Conservation (phyloP, 495 filamentous ascomycete genomes). For the Aspergillus ostianus region DNA sequence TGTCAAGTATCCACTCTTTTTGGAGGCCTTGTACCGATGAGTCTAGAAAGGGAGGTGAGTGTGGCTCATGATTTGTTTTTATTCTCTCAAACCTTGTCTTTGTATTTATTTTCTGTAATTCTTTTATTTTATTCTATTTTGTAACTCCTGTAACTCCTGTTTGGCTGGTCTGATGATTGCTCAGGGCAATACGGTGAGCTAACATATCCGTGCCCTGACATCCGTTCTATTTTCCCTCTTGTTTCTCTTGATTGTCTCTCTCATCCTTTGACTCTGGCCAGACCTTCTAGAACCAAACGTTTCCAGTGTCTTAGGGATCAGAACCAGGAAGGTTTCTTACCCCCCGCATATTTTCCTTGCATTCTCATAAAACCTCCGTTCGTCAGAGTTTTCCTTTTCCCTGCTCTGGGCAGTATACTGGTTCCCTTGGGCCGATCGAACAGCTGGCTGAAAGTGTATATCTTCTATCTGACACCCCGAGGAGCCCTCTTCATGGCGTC, state of each 20-base stretch:
- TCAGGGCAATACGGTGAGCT: conserved; percentile 7
- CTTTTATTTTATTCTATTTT: conserved; percentile 6
- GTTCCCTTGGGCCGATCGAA: background rate
- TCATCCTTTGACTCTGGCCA: conserved; percentile 12
- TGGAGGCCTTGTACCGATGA: conserved; percentile 5
- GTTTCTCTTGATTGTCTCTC: conserved; percentile 14
- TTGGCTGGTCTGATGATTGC: conserved; percentile 13
- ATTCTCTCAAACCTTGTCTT: conserved; percentile 5
- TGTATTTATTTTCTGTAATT: conserved; percentile 10
- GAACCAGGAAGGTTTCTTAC: conserved; percentile 6
- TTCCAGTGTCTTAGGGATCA: conserved; percentile 17
- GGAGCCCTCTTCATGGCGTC: conserved; percentile 23
- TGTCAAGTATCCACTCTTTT: conserved; percentile 18
- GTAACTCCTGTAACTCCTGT: conserved; percentile 4
- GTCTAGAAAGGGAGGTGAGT: conserved; percentile 9
- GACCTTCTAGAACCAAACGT: conserved; percentile 21
- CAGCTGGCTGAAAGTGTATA: background rate
- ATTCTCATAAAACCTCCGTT: conserved; percentile 9
- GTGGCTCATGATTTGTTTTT: background rate
- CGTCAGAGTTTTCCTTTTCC: conserved; percentile 3
- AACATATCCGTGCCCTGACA: conserved; percentile 9
- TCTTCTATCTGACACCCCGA: background rate
- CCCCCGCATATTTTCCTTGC: background rate
- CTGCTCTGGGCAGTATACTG: conserved; percentile 2
- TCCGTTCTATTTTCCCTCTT: conserved; percentile 11